phyloP scores from a whole-genome alignment of 1,139 yeast genomes.

The Scheffersomyces insectosa region DNA sequence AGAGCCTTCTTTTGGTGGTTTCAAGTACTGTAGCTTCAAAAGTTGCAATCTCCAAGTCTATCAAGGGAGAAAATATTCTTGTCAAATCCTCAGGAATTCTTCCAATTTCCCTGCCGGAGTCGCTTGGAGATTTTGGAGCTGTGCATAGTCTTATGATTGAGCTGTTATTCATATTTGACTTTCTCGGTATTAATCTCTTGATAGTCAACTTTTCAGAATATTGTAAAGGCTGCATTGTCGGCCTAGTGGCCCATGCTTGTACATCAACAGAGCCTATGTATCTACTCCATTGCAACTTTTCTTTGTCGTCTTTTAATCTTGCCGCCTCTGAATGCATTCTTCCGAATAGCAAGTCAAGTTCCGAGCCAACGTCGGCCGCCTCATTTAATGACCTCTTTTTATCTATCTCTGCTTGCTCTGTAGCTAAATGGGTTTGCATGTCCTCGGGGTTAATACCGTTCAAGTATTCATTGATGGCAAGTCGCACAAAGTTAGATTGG shows the following conservation, averaged over 20 bases:
- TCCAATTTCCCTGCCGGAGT: conserved; percentile 62
- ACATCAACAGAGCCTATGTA: conserved; percentile 73
- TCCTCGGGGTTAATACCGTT: conserved; percentile 16
- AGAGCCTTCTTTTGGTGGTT: conserved; percentile 53
- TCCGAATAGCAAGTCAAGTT: conserved; percentile 13
- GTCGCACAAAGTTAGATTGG: conserved; percentile 23
- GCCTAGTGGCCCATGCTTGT: conserved; percentile 83
- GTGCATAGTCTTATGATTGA: conserved; percentile 37
- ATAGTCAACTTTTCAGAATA: conserved; percentile 52
- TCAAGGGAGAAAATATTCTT: conserved; percentile 62
- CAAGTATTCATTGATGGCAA: conserved; percentile 33
- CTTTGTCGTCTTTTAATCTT: conserved; percentile 13
- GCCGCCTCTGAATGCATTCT: conserved; percentile 15
- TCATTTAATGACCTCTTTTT: conserved; percentile 6
- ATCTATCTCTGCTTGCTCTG: not conserved
- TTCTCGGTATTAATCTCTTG: conserved; percentile 31
- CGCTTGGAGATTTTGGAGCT: conserved; percentile 17
- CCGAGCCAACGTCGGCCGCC: conserved; percentile 3
- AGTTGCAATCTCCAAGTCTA: conserved; percentile 55
- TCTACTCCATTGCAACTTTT: conserved; percentile 23
- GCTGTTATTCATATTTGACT: conserved; percentile 13
- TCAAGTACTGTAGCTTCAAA: conserved; percentile 65
- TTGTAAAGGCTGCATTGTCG: conserved; percentile 54
- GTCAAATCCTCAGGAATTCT: conserved; percentile 76
- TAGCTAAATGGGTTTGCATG: conserved; percentile 7